Base-by-base conservation (phyloP, 768 basidiomycete genomes). In the Hygrophoropsis aurantiaca region DNA sequence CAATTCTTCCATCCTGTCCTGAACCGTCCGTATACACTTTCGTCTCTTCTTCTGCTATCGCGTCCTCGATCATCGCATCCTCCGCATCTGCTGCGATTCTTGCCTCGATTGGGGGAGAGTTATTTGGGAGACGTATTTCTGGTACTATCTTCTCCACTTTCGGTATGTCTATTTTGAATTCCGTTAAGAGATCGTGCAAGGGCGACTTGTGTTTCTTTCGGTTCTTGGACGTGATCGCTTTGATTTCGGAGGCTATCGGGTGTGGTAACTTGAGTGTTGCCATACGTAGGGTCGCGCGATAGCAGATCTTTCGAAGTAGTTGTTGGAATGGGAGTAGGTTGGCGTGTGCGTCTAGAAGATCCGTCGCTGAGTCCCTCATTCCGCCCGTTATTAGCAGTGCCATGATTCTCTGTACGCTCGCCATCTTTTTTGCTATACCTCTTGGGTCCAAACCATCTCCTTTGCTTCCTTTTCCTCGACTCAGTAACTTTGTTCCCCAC, bases 161-260 rank as follows among this genome's bases (percentile, higher is more conserved):
- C 5, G 44, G 24, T 2, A 55, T 60, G 27, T 51, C 18, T 4
- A 58, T 46, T 0, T 37, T 2, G 41, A 47, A 58, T 9, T 37
- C 19, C 7, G 52, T 27, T 13, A 65, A 34, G 23, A 60, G 44
- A 11, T 51, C 42, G 35, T 65, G 64, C 3, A 66, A 44, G 0
- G 61, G 51, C 0, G 54, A 44, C 7, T 42, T 51, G 37, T 66
- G 61, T 5, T 33, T 4, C 18, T 52, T 52, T 20, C 39, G 18
- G 55, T 44, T 18, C 32, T 21, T 18, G n/a, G 40, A 2, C n/a
- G n/a, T n/a, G n/a, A n/a, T n/a, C n/a, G n/a, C n/a, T 2, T n/a
- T 37, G 15, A 37, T 5, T 11, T n/a, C 36, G 3, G 18, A 18
- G 18, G 3, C 13, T 9, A 56, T 35, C 6, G 50, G 50, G 27